These are phyloP conservation scores for Viridothelium virens DNA, from an alignment of 495 filamentous ascomycete genomes.

Conservation along the genomic window DNA sequence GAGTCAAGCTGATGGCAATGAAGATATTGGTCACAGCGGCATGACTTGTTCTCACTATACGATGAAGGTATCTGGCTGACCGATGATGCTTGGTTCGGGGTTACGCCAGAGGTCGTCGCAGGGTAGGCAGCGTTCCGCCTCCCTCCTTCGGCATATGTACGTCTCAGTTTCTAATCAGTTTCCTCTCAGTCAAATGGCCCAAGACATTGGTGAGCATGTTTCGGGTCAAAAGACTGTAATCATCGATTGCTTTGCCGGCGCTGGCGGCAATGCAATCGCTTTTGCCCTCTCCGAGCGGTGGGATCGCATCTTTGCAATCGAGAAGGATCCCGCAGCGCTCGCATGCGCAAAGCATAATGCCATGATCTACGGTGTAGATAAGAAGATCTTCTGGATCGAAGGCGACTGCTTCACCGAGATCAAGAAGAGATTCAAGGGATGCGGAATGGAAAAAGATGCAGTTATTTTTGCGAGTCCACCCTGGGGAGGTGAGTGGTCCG, in stretches of 20 bases:
- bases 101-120: constrained; percentile 87
- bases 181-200: constrained; percentile 52
- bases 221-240: constrained; percentile 50
- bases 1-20: not conserved
- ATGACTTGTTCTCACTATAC: constrained; percentile 77
- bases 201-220: constrained; percentile 51
- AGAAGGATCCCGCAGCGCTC: constrained; percentile 67
- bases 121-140: constrained; percentile 44
- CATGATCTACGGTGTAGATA: constrained; percentile 68
- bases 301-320: constrained; percentile 77
- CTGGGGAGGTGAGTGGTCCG: constrained; percentile 64
- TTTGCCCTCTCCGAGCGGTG: constrained; percentile 73
- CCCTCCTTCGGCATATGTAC: not conserved
- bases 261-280: constrained; percentile 90
- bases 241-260: constrained; percentile 83
- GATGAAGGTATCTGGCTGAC: constrained; percentile 85
- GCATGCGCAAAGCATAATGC: constrained; percentile 92
- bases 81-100: constrained; percentile 87
- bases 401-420: constrained; percentile 72
- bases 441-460: constrained; percentile 34
- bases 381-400: constrained; percentile 73
- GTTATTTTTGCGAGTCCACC: constrained; percentile 86
- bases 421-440: constrained; percentile 22
- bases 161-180: constrained; percentile 9
- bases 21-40: constrained; percentile 84